phyloP scores from a whole-genome alignment of 306 rosid species.

The Spatholobus suberectus region DNA sequence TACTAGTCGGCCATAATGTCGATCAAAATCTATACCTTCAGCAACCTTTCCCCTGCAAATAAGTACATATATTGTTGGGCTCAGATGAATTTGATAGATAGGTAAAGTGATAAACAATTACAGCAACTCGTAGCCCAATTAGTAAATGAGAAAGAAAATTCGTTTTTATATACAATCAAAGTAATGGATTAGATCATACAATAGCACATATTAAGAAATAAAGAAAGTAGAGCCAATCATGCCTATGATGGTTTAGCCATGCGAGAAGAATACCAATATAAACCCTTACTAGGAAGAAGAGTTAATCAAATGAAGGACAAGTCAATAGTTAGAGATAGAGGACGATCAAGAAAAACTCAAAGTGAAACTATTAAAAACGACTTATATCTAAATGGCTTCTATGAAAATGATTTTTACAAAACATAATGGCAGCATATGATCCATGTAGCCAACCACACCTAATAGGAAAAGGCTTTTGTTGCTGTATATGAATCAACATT shows the following conservation, averaged over 20 bases:
- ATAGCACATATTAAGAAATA: neutral
- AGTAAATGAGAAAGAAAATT: neutral
- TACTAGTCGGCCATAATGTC: constrained; percentile 89
- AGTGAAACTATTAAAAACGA: neutral
- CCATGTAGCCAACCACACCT: neutral
- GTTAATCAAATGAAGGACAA: neutral
- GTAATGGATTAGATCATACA: constrained; percentile 4
- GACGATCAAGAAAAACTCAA: neutral
- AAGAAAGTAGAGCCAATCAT: neutral
- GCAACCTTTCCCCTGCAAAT: constrained; percentile 89
- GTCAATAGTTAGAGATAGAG: neutral
- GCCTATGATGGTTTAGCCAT: neutral
- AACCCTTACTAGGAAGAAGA: neutral
- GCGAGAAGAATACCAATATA: neutral
- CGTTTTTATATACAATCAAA: neutral
- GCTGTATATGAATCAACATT: neutral
- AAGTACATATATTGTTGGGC: neutral
- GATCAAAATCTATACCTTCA: constrained; percentile 92
- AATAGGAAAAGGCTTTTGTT: neutral
- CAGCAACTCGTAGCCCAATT: neutral
- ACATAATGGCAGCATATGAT: neutral
- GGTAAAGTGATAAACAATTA: neutral
- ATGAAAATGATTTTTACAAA: neutral
- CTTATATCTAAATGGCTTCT: neutral
- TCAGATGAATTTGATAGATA: constrained; percentile 10